Percentiles rank a stretch among this genome's conserved stretches.
phyloP scores from a whole-genome alignment of 1,284 basidiomycete genomes.

The Ceratobasidium sp. region DNA sequence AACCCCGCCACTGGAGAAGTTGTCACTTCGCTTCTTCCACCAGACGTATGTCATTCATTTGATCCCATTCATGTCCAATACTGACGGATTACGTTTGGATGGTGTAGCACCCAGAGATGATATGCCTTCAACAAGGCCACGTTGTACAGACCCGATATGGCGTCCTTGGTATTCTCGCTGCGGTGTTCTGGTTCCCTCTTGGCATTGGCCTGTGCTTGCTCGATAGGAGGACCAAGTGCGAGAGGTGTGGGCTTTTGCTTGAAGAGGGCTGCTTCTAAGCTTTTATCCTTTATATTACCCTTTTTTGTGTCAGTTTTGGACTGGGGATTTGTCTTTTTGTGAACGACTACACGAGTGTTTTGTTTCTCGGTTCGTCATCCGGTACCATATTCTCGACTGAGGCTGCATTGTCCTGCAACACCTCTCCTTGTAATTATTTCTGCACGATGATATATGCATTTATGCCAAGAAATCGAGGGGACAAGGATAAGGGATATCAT shows the following conservation, averaged over 20 bases:
- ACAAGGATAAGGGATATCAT: slow-evolving; percentile 9
- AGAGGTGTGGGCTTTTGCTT: slow-evolving; percentile 64
- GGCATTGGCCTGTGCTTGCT: slow-evolving; percentile 80
- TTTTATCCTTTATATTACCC: neutral
- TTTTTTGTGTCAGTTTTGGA: slow-evolving; percentile 41
- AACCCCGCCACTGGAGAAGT: slow-evolving; percentile 64
- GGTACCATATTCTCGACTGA: slow-evolving; percentile 11
- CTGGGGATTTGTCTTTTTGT: slow-evolving; percentile 1
- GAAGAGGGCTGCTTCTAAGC: slow-evolving; percentile 51
- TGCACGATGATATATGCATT: slow-evolving; percentile 32
- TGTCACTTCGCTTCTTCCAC: slow-evolving; percentile 70
- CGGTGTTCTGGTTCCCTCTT: slow-evolving; percentile 84
- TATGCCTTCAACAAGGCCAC: slow-evolving; percentile 83
- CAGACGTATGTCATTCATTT: slow-evolving; percentile 57
- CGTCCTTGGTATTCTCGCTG: slow-evolving; percentile 77
- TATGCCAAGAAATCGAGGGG: neutral
- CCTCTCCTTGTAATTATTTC: slow-evolving; percentile 37
- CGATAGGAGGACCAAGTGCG: slow-evolving; percentile 75
- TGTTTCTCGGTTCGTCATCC: slow-evolving; percentile 8
- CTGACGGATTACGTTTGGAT: neutral
- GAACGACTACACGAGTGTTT: slow-evolving; percentile 6
- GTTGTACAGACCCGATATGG: slow-evolving; percentile 72
- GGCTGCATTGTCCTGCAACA: slow-evolving; percentile 43
- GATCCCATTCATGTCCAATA: neutral
- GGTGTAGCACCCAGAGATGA: slow-evolving; percentile 76